Conservation (phyloP, 2,329 filamentous ascomycete genomes). For the Rutstroemia sp. region DNA sequence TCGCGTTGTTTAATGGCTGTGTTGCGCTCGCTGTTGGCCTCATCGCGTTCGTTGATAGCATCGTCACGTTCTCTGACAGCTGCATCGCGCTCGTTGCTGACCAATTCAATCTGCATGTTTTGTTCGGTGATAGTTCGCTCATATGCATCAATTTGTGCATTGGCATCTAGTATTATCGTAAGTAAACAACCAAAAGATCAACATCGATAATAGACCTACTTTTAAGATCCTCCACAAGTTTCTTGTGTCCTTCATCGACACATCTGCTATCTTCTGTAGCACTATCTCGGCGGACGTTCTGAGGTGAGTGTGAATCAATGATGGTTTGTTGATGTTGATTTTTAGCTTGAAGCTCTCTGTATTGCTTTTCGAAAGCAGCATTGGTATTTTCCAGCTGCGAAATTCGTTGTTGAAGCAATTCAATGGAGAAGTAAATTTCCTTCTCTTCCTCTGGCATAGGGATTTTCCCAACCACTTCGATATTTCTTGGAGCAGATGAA, state of each 20-base stretch:
- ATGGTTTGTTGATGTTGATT: neutral
- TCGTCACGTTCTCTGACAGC: neutral
- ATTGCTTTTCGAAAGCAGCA: neutral
- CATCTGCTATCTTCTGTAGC: neutral
- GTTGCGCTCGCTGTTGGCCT: neutral
- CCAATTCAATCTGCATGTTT: neutral
- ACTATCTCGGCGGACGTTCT: neutral
- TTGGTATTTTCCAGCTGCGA: neutral
- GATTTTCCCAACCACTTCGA: neutral
- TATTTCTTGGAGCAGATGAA: neutral
- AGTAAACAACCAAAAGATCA: neutral
- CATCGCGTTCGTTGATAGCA: neutral
- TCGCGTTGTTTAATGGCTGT: neutral
- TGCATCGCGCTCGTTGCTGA: neutral
- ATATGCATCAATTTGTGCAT: neutral
- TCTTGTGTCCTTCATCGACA: neutral
- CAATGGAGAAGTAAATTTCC: neutral
- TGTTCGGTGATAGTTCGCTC: neutral
- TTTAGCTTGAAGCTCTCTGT: neutral
- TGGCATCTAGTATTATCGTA: neutral
- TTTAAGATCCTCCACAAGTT: neutral
- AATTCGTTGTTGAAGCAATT: neutral
- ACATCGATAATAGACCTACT: neutral
- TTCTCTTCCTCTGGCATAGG: neutral
- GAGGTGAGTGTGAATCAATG: neutral